A percentile compares a stretch with the other conserved stretches of the same genome.
Evolutionary conservation across 768 basidiomycete species (phyloP).

Genomic region (Mycena chlorophos): DNA sequence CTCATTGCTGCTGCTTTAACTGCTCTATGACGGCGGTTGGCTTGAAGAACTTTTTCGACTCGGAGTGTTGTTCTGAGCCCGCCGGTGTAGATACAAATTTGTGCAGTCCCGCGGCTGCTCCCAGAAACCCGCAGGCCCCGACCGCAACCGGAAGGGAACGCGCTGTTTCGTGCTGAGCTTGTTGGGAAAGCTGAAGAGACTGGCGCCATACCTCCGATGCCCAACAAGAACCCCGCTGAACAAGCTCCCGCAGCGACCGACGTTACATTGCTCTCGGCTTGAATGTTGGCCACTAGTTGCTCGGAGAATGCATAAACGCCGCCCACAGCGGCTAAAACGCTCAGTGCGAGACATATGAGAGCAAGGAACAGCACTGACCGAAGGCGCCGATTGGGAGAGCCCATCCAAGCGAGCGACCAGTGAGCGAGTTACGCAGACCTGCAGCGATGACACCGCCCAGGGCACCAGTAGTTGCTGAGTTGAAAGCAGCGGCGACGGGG

Average conservation of each 20-base stretch:
- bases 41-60: constrained; percentile 80
- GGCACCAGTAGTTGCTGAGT: no score
- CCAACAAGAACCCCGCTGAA: constrained; percentile 90
- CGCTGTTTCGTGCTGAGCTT: constrained; percentile 42
- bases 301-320: constrained; percentile 84
- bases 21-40: constrained; percentile 35
- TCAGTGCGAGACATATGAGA: constrained; percentile 1
- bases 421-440: constrained; percentile 75
- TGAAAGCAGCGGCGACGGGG: constrained; percentile 10
- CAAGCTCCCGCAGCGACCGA: constrained; percentile 88
- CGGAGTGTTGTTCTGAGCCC: constrained; percentile 49
- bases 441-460: constrained; percentile 47
- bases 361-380: constrained; percentile 50
- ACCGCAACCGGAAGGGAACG: constrained; percentile 83
- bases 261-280: constrained; percentile 74
- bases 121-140: constrained; percentile 76
- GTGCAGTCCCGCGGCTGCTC: constrained; percentile 77
- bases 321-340: constrained; percentile 77
- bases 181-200: not conserved
- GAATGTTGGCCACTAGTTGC: constrained; percentile 75
- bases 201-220: constrained; percentile 65
- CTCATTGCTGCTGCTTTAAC: constrained; percentile 9
- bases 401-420: constrained; percentile 81
- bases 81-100: constrained; percentile 77
- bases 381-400: constrained; percentile 91